A percentile compares a stretch with the other conserved stretches of the same genome.
Evolutionary conservation across 2,329 filamentous ascomycete genomes (phyloP).

Genomic region (Pestalotiopsis sp.): DNA sequence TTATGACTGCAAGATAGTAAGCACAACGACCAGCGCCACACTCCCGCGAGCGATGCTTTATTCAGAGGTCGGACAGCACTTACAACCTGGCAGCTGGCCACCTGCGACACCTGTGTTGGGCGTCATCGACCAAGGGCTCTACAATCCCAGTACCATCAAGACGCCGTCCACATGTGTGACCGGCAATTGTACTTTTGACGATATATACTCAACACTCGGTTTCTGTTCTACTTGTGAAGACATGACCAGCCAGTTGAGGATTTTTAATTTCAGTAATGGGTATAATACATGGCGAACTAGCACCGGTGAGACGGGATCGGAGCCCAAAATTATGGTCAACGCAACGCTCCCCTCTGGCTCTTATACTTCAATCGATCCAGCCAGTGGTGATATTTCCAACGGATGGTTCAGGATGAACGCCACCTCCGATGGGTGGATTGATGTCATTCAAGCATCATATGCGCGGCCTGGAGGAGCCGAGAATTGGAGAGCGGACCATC

Average conservation of each 20-base stretch:
- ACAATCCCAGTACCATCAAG: slow-evolving; percentile 2
- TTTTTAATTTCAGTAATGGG: neutral
- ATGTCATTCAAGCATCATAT: neutral
- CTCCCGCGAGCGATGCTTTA: slow-evolving; percentile 1
- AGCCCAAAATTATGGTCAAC: neutral
- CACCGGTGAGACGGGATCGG: neutral
- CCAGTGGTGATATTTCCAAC: neutral
- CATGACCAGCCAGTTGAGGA: neutral
- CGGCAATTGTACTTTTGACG: slow-evolving; percentile 7
- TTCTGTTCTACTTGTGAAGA: slow-evolving; percentile 10
- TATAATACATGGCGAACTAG: neutral
- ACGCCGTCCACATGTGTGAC: neutral
- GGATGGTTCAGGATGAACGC: neutral
- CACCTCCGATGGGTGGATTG: neutral
- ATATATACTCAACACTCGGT: slow-evolving; percentile 1
- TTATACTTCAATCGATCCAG: neutral
- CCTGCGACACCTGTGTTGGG: neutral
- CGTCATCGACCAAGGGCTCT: slow-evolving; percentile 1
- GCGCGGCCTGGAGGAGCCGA: neutral
- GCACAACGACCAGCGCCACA: neutral
- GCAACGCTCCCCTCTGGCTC: slow-evolving; percentile 3
- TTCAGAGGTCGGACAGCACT: neutral
- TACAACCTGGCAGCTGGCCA: neutral
- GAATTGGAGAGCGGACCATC: neutral
- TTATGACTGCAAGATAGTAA: neutral